These are phyloP conservation scores for Entophlyctis luteolus DNA, from an alignment of 192 early-diverging fungal genomes.

Conservation along the genomic window DNA sequence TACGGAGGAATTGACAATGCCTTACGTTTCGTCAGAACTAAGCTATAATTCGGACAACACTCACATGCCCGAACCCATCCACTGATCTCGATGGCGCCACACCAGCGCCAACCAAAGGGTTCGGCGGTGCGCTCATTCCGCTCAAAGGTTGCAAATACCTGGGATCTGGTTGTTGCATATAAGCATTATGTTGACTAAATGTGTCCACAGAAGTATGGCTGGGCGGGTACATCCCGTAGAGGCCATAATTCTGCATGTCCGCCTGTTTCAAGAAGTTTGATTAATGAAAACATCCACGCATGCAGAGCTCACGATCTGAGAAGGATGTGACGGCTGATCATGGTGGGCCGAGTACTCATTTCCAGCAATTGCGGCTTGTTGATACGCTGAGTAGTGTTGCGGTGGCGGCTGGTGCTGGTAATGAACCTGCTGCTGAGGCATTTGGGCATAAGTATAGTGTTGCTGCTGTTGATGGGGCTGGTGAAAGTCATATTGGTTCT, in stretches of 20 bases:
- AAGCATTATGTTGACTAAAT: neutral
- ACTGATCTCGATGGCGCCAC: no score
- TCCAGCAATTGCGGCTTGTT: neutral
- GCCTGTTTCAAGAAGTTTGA: neutral
- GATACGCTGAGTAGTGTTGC: neutral
- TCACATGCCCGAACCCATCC: conserved; percentile 4
- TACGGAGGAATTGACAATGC: neutral
- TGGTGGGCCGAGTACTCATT: neutral
- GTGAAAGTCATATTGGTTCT: neutral
- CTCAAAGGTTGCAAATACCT: neutral
- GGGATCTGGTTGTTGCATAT: neutral
- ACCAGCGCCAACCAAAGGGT: no score
- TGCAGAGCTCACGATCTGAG: neutral
- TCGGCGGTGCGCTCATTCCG: neutral
- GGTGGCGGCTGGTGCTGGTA: neutral
- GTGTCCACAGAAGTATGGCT: neutral
- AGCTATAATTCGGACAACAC: neutral
- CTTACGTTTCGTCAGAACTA: neutral
- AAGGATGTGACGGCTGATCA: neutral
- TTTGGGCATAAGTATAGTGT: neutral
- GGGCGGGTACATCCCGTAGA: conserved; percentile 8
- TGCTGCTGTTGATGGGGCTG: neutral
- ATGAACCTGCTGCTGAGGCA: neutral
- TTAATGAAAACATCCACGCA: neutral
- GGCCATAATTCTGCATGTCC: neutral